Conservation (phyloP, 768 basidiomycete species). For the Mrakia frigida region DNA sequence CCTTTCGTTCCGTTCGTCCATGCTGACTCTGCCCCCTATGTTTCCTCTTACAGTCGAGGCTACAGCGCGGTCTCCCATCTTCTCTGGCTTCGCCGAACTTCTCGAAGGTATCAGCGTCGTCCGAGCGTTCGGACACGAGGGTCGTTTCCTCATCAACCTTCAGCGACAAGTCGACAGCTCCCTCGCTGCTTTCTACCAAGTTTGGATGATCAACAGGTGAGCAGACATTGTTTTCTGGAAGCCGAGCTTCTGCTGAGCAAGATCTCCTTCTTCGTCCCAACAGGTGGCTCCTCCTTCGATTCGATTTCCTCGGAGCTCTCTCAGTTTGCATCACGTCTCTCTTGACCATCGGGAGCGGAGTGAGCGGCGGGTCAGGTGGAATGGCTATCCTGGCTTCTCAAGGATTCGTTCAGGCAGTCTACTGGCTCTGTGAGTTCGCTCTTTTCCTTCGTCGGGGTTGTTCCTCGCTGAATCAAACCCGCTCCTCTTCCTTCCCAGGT, state of each 20-base stretch:
- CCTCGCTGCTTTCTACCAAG: slow-evolving; percentile 61
- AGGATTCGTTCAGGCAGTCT: slow-evolving; percentile 52
- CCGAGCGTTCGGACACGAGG: slow-evolving; percentile 80
- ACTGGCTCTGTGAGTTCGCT: slow-evolving; percentile 32
- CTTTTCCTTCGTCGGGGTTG: slow-evolving; percentile 41
- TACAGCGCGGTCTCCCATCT: slow-evolving; percentile 76
- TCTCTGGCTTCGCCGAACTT: slow-evolving; percentile 57
- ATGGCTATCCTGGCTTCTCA: slow-evolving; percentile 67
- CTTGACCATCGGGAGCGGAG: slow-evolving; percentile 60
- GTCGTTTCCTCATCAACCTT: slow-evolving; percentile 66
- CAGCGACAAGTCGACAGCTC: slow-evolving; percentile 54
- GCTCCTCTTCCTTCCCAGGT: slow-evolving; percentile 34
- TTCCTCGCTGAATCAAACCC: neutral
- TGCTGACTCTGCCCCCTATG: neutral
- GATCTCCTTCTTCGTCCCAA: slow-evolving; percentile 59
- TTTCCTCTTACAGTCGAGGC: slow-evolving; percentile 58
- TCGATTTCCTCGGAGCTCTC: slow-evolving; percentile 68
- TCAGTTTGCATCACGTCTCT: slow-evolving; percentile 70
- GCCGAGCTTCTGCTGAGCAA: neutral
- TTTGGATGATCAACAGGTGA: slow-evolving; percentile 43
- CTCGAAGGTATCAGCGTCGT: slow-evolving; percentile 89
- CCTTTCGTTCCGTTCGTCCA: neutral
- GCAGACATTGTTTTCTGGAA: neutral
- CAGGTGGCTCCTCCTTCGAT: slow-evolving; percentile 75
- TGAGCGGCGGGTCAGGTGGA: slow-evolving; percentile 50